Conservation (phyloP, 192 early-diverging fungal species). For the Podila verticillata region DNA sequence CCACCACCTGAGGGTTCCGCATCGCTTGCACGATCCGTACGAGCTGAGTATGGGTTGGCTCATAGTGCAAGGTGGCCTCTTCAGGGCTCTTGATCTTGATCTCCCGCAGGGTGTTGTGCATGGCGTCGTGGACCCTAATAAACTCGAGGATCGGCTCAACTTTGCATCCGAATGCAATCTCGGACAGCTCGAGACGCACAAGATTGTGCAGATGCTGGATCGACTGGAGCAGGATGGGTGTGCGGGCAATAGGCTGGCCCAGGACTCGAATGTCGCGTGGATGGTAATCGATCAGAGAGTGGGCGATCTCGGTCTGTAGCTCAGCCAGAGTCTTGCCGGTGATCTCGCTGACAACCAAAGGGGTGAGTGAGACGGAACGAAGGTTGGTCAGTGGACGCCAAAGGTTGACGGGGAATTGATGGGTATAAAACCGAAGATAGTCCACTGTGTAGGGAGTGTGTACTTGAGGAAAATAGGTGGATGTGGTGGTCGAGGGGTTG, state of each 20-base stretch:
- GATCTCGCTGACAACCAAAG: constrained; percentile 10
- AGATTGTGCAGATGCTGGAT: constrained; percentile 17
- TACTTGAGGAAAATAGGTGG: not conserved
- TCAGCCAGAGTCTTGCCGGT: constrained; percentile 13
- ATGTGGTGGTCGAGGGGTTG: not conserved
- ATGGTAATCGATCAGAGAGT: constrained; percentile 13
- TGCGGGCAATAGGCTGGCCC: constrained; percentile 24
- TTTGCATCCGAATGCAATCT: constrained; percentile 19
- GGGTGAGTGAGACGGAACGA: not conserved
- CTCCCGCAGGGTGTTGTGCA: constrained; percentile 28
- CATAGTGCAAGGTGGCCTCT: constrained; percentile 5
- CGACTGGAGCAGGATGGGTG: constrained; percentile 9
- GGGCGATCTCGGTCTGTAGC: constrained; percentile 18
- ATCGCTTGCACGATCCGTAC: constrained; percentile 30
- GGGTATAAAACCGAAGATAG: constrained; percentile 39
- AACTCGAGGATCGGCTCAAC: constrained; percentile 37
- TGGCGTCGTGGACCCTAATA: constrained; percentile 36
- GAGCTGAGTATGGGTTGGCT: constrained; percentile 15
- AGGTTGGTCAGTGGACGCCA: constrained; percentile 19
- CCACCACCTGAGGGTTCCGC: constrained; percentile 36
- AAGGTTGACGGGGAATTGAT: constrained; percentile 30
- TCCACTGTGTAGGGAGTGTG: constrained; percentile 14
- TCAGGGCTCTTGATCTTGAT: constrained; percentile 48
- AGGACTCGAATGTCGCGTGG: constrained; percentile 30
- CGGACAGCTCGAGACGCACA: constrained; percentile 35